Percentiles rank a stretch among this genome's conserved stretches.
phyloP scores from a whole-genome alignment of 2,329 filamentous ascomycete genomes.

The Albifimbria verrucaria region DNA sequence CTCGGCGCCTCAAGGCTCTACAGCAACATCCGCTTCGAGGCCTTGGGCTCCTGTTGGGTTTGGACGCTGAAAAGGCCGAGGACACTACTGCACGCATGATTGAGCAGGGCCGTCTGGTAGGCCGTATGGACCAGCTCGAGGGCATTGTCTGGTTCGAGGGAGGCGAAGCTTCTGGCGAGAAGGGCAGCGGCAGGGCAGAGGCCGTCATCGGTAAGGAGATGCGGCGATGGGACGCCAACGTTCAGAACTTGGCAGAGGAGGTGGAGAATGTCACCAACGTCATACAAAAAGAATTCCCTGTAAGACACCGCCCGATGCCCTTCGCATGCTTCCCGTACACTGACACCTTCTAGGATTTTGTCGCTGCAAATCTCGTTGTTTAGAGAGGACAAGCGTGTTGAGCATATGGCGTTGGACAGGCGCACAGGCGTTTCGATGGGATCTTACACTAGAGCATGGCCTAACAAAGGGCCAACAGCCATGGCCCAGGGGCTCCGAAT shows the following conservation, averaged over 20 bases:
- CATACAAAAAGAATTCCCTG: slow-evolving; percentile 78
- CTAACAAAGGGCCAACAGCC: slow-evolving; percentile 13
- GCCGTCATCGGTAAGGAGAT: slow-evolving; percentile 66
- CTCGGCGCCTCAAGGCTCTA: slow-evolving; percentile 79
- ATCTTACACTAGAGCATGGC: not conserved
- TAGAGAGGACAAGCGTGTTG: slow-evolving; percentile 20
- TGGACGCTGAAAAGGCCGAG: slow-evolving; percentile 80
- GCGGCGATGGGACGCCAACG: slow-evolving; percentile 84
- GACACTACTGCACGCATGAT: slow-evolving; percentile 93
- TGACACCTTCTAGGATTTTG: slow-evolving; percentile 45
- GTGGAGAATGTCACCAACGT: slow-evolving; percentile 82
- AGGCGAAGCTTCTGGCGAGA: slow-evolving; percentile 66
- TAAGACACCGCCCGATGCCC: slow-evolving; percentile 17
- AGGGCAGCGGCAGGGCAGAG: slow-evolving; percentile 63
- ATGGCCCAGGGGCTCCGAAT: slow-evolving; percentile 13
- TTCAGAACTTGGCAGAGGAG: slow-evolving; percentile 82
- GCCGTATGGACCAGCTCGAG: slow-evolving; percentile 92
- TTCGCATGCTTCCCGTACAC: slow-evolving; percentile 7
- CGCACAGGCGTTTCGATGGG: slow-evolving; percentile 9
- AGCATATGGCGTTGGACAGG: slow-evolving; percentile 9
- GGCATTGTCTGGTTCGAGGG: slow-evolving; percentile 82
- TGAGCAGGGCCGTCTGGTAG: slow-evolving; percentile 83
- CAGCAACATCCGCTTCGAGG: slow-evolving; percentile 72
- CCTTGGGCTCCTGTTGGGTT: slow-evolving; percentile 73
- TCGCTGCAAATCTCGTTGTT: slow-evolving; percentile 48